A percentile compares a stretch with the other conserved stretches of the same genome.
phyloP scores from a whole-genome alignment of 2,329 filamentous ascomycete species.

The Alternaria gansuensis region DNA sequence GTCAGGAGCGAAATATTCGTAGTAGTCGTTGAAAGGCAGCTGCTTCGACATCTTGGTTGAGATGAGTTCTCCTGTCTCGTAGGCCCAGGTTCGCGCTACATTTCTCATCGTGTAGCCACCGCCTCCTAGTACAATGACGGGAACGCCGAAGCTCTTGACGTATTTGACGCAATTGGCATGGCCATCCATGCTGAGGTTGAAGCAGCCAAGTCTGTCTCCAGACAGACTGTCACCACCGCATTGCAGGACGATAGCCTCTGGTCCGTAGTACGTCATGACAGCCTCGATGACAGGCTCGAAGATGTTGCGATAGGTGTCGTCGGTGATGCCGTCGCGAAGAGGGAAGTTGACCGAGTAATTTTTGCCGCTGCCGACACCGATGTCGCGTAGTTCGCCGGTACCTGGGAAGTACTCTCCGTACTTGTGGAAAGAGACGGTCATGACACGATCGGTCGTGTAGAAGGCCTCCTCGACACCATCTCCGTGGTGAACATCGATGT shows the following conservation, averaged over 20 bases:
- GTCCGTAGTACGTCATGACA: constrained; percentile 74
- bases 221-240: constrained; percentile 74
- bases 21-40: constrained; percentile 97
- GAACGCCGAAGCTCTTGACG: constrained; percentile 72
- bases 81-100: constrained; percentile 68
- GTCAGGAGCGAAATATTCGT: constrained; percentile 77
- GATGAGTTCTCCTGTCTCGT: constrained; percentile 80
- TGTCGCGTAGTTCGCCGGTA: constrained; percentile 73
- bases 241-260: constrained; percentile 73
- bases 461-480: constrained; percentile 79
- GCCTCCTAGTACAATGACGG: constrained; percentile 71
- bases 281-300: constrained; percentile 73
- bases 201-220: constrained; percentile 72
- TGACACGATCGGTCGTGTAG: constrained; percentile 75
- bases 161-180: constrained; percentile 75
- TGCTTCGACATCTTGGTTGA: constrained; percentile 81
- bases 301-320: constrained; percentile 71
- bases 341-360: constrained; percentile 76
- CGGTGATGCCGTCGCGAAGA: constrained; percentile 73
- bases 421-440: constrained; percentile 77
- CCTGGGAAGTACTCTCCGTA: constrained; percentile 78
- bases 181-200: constrained; percentile 75
- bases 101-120: constrained; percentile 77
- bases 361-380: constrained; percentile 72
- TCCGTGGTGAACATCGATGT: constrained; percentile 92